Evolutionary conservation across 179 eudicot genomes (phyloP), one percentile per base, ranked within the genome.

Genomic region (Spergularia azorica): DNA sequence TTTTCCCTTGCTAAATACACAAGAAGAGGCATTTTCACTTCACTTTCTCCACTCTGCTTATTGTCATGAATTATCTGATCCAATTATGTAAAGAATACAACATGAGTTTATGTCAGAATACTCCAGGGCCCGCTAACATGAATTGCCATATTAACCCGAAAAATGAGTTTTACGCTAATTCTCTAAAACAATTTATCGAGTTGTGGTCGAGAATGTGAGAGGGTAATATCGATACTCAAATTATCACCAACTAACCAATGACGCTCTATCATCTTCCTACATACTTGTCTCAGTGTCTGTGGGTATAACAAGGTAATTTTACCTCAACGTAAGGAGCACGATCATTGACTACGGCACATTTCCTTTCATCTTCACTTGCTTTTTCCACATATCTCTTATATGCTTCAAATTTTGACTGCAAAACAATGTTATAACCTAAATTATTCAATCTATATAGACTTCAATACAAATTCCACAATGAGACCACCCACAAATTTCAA

Each of bases 1-100:
- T 86, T 88, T 83, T 91, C 94, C 10, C 94, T 85, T n/a, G 97
- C 77, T 46, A 90, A 83, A 55, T 91, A 91, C 57, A 90, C 89
- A 58, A 91, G 82, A 58, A 80, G 89, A 5, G 97, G 97, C 87
- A 91, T 54, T n/a, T 81, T 80, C 26, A 46, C 67, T 38, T 81
- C 39, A 7, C 76, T 62, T 39, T 82, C 83, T 17, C 52, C 84
- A 20, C 63, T 74, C 50, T 72, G 56, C 38, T 54, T 75, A 57
- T 73, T 83, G 72, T 87, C 82, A 43, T 80, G 71, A 61, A 89
- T 83, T 39, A 89, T 84, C 92, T 89, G 32, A 26, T 26, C 32
- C 32, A 26, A 26, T 26, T 0, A 0, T 26, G 78, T 17, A 5
- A 57, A 12, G 18, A 15, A 52, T 68, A 57, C 56, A 72, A 41